These are phyloP conservation scores for Neospermospora avenae DNA, from an alignment of 2,329 filamentous ascomycete genomes.

Conservation along the genomic window DNA sequence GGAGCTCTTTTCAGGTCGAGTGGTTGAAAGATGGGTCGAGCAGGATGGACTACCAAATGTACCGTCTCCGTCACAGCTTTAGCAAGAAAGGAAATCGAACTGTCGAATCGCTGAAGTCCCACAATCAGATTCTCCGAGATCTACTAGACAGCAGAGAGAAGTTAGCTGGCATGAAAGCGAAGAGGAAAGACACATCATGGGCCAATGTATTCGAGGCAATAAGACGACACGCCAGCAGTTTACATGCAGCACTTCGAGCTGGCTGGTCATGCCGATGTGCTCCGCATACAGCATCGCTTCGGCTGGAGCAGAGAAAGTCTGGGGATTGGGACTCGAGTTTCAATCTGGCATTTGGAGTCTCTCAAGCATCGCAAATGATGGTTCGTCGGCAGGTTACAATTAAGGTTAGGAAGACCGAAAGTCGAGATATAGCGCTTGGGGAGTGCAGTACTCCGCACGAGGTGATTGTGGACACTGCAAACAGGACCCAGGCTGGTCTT, in stretches of 20 bases:
- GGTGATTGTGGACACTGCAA: background rate
- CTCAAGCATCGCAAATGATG: background rate
- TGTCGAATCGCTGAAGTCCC: constrained; percentile 18
- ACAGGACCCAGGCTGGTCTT: background rate
- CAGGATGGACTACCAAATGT: constrained; percentile 28
- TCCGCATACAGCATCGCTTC: constrained; percentile 21
- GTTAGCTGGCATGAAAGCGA: constrained; percentile 17
- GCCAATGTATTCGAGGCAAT: constrained; percentile 26
- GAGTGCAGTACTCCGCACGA: background rate
- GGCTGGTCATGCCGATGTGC: constrained; percentile 27
- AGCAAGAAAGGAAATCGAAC: constrained; percentile 22
- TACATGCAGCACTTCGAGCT: constrained; percentile 25
- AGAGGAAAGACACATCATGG: constrained; percentile 23
- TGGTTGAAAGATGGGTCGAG: constrained; percentile 24
- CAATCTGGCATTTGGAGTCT: constrained; percentile 15
- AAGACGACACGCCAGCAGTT: constrained; percentile 21
- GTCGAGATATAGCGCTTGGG: background rate
- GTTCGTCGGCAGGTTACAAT: constrained; percentile 1
- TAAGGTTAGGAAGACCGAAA: background rate
- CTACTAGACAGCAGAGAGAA: constrained; percentile 23
- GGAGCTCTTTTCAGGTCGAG: constrained; percentile 19
- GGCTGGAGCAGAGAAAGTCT: constrained; percentile 22
- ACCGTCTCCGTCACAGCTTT: constrained; percentile 26
- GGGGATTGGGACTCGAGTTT: constrained; percentile 20
- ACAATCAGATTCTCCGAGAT: constrained; percentile 23